These are phyloP conservation scores for Avicennia marina DNA, from an alignment of 257 asterid species.

Conservation along the genomic window DNA sequence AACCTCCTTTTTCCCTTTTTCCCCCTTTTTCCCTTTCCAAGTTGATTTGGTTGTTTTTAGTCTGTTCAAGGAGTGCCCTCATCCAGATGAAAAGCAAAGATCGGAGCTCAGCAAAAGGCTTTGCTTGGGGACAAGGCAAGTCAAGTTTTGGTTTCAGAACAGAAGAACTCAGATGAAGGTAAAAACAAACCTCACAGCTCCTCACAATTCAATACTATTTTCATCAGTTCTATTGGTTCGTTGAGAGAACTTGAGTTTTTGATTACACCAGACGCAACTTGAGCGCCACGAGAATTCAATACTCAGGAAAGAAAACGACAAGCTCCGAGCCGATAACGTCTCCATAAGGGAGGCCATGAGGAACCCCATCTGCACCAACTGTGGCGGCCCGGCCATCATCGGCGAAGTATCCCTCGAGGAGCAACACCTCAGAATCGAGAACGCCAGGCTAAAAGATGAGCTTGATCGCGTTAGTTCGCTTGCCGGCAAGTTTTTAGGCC, in stretches of 20 bases:
- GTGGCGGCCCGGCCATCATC: conserved; percentile 53
- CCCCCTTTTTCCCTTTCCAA: neutral
- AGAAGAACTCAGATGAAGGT: conserved; percentile 98
- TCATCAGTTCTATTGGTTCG: neutral
- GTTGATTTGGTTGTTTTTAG: conserved; percentile 25
- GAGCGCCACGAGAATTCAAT: conserved; percentile 54
- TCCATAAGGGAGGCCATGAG: conserved; percentile 45
- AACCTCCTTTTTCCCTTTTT: neutral
- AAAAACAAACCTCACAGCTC: neutral
- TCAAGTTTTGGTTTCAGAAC: conserved; percentile 94
- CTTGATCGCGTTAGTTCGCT: conserved; percentile 43
- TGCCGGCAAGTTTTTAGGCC: conserved; percentile 45
- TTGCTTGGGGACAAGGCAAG: conserved; percentile 74
- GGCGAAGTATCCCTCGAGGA: conserved; percentile 56
- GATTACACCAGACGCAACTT: conserved; percentile 34
- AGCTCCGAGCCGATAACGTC: conserved; percentile 51
- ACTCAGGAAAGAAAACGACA: conserved; percentile 54
- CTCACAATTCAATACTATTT: neutral
- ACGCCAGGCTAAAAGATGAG: conserved; percentile 50
- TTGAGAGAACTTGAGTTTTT: neutral
- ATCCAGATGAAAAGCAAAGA: conserved; percentile 95
- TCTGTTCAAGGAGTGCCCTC: conserved; percentile 95
- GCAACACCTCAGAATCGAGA: conserved; percentile 54
- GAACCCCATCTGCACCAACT: conserved; percentile 51
- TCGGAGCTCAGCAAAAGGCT: conserved; percentile 85